Evolutionary conservation across 2,329 filamentous ascomycete genomes (phyloP).

Genomic region (Botrytis sinoallii): DNA sequence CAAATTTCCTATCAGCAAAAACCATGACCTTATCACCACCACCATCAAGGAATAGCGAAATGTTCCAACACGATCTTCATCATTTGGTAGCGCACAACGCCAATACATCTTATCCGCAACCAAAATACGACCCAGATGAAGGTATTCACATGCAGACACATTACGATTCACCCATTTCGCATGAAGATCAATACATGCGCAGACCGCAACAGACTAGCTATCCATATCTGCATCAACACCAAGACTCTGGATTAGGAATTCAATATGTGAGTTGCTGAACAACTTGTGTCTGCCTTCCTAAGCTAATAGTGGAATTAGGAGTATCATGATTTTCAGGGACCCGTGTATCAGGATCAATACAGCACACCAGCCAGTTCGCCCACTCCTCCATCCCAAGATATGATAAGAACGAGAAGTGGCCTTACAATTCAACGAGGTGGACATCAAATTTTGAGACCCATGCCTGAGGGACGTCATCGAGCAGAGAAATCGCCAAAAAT

Average conservation of each 20-base stretch:
- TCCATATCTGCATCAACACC: conserved; percentile 33
- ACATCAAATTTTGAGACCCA: conserved; percentile 31
- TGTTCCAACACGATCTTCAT: conserved; percentile 43
- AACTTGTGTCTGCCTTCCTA: conserved; percentile 16
- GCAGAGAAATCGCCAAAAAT: conserved; percentile 35
- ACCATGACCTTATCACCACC: conserved; percentile 39
- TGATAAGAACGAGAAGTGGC: conserved; percentile 35
- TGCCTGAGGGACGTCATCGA: conserved; percentile 32
- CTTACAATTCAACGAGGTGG: conserved; percentile 26
- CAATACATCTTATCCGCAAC: conserved; percentile 32
- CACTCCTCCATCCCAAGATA: conserved; percentile 40
- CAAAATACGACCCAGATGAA: conserved; percentile 31
- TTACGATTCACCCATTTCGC: conserved; percentile 33
- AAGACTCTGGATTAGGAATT: conserved; percentile 29
- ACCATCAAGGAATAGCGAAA: conserved; percentile 41
- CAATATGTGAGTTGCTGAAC: conserved; percentile 31
- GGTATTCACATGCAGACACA: conserved; percentile 30
- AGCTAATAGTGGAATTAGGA: conserved; percentile 29
- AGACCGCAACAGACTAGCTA: conserved; percentile 28
- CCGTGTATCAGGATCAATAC: conserved; percentile 41
- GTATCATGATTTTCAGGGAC: conserved; percentile 22
- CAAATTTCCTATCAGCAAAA: conserved; percentile 7
- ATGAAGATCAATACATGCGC: conserved; percentile 27
- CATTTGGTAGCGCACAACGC: conserved; percentile 47
- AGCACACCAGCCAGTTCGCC: conserved; percentile 53